Evolutionary conservation across 1,139 yeast species (phyloP).

Genomic region (Sugiyamaella japonica): DNA sequence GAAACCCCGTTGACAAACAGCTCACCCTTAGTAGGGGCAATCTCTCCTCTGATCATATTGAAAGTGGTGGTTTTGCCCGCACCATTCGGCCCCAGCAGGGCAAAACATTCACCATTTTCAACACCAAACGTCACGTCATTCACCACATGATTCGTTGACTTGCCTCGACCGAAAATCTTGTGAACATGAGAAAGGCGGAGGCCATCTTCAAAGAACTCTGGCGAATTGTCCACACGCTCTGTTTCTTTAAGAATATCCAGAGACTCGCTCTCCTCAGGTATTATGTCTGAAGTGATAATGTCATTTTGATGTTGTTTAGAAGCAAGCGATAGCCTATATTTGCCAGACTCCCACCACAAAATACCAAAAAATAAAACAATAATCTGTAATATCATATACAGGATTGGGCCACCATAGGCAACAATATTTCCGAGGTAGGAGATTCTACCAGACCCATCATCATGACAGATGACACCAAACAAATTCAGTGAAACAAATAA

Average conservation of each 20-base stretch:
- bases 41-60: slow-evolving; percentile 62
- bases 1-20: slow-evolving; percentile 38
- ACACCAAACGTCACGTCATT: slow-evolving; percentile 42
- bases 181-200: slow-evolving; percentile 37
- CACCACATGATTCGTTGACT: slow-evolving; percentile 31
- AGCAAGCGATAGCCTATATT: slow-evolving; percentile 23
- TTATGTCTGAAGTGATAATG: not conserved
- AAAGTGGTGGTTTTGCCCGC: slow-evolving; percentile 93
- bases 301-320: not conserved
- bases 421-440: slow-evolving; percentile 36
- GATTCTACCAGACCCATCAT: slow-evolving; percentile 27
- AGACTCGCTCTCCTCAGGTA: not conserved
- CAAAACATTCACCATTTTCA: slow-evolving; percentile 40
- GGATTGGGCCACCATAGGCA: slow-evolving; percentile 42
- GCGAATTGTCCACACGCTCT: slow-evolving; percentile 23
- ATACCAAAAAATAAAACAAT: slow-evolving; percentile 32
- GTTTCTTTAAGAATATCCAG: slow-evolving; percentile 26
- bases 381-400: slow-evolving; percentile 38
- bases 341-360: slow-evolving; percentile 42
- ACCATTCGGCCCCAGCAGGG: slow-evolving; percentile 87
- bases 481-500: slow-evolving; percentile 40
- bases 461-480: slow-evolving; percentile 38
- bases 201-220: slow-evolving; percentile 30
- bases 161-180: slow-evolving; percentile 32
- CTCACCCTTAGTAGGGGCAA: slow-evolving; percentile 36